phyloP scores from a whole-genome alignment of 768 basidiomycete genomes.

The Boletus rufocinnamomeus region DNA sequence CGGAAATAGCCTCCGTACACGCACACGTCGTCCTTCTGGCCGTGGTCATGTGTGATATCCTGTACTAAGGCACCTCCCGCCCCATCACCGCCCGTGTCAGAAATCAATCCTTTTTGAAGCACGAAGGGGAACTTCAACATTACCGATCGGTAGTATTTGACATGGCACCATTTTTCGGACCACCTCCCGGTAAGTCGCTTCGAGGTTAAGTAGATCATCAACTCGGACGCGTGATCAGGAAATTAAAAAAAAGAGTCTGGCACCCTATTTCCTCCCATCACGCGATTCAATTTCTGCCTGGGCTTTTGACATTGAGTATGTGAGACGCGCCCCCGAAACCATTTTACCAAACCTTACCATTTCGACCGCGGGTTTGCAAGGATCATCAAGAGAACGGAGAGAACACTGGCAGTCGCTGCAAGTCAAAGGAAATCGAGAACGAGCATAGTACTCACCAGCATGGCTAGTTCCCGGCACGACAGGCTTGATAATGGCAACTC shows the following conservation, averaged over 20 bases:
- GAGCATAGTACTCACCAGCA: slow-evolving; percentile 22
- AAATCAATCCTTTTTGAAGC: too few relatives aligned
- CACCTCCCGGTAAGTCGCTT: neutral
- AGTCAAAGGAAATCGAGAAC: neutral
- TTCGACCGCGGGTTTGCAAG: neutral
- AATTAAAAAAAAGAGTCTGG: too few relatives aligned
- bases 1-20: slow-evolving; percentile 18
- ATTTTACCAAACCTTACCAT: neutral
- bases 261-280: neutral
- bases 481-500: slow-evolving; percentile 28
- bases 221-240: neutral
- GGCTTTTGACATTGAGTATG: too few relatives aligned
- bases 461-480: slow-evolving; percentile 35
- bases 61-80: neutral
- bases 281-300: too few relatives aligned
- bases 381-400: neutral
- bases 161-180: neutral
- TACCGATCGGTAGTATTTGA: neutral
- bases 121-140: neutral
- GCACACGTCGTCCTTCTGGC: too few relatives aligned
- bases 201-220: neutral
- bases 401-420: neutral
- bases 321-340: too few relatives aligned
- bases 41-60: neutral
- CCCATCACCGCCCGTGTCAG: neutral